Evolutionary conservation across 176 grass and related monocot genomes (phyloP).

Genomic region (Alopecurus myosuroides): DNA sequence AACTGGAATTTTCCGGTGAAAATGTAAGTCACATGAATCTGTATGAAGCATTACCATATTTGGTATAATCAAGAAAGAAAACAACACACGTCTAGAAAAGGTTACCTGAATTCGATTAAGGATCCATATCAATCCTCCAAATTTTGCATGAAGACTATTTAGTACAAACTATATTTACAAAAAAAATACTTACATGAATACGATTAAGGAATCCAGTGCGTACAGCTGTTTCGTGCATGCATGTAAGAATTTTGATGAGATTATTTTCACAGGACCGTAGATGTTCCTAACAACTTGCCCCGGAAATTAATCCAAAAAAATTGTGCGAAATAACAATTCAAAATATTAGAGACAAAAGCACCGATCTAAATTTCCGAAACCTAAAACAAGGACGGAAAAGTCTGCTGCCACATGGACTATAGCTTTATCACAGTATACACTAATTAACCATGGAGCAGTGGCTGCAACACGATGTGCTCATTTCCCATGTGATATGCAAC

Average conservation of each 20-base stretch:
- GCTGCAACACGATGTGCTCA: conserved; percentile 37
- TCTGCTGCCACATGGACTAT: too few species aligned
- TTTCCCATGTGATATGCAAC: conserved; percentile 8
- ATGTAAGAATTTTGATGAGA: too few species aligned
- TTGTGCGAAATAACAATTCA: background rate
- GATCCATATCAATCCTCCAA: background rate
- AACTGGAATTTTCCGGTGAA: accelerated
- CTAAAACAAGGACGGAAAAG: background rate
- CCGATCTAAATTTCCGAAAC: too few species aligned
- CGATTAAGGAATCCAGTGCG: background rate
- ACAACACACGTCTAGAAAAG: too few species aligned
- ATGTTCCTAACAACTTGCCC: background rate
- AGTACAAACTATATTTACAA: background rate
- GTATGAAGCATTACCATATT: too few species aligned
- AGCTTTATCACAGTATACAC: background rate
- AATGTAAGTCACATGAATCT: background rate
- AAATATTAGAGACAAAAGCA: too few species aligned
- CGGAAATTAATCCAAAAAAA: background rate
- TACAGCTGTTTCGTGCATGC: background rate
- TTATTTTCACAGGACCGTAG: too few species aligned
- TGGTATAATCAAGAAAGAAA: background rate
- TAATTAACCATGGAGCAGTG: background rate
- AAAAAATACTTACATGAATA: background rate
- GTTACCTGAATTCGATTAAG: background rate
- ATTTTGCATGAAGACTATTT: background rate